Conservation (phyloP, 2,329 filamentous ascomycete species). For the Aureobasidium vineae region DNA sequence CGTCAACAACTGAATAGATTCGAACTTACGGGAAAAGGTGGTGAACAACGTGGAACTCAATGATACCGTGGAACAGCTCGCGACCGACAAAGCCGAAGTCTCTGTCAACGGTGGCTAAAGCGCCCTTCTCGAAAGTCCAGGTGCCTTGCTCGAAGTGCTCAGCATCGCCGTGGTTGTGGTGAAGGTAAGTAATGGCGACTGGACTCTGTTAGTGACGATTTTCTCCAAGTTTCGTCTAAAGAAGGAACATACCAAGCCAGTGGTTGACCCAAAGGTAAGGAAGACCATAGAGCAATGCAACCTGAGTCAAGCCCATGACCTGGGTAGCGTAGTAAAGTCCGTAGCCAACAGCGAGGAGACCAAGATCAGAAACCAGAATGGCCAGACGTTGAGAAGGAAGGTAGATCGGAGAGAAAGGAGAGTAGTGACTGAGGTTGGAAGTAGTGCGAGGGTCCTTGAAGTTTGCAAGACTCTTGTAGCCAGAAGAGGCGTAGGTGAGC, state of each 20-base stretch:
- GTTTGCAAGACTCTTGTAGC: slow-evolving; percentile 26
- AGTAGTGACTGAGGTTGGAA: slow-evolving; percentile 61
- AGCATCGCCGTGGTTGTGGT: slow-evolving; percentile 62
- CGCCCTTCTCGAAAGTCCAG: slow-evolving; percentile 64
- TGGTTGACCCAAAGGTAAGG: slow-evolving; percentile 70
- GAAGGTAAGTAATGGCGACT: slow-evolving; percentile 72
- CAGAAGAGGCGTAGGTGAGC: slow-evolving; percentile 32
- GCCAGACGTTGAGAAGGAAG: slow-evolving; percentile 52
- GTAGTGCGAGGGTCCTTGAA: slow-evolving; percentile 54
- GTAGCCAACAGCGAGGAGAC: slow-evolving; percentile 53
- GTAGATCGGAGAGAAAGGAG: slow-evolving; percentile 36
- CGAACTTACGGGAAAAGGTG: slow-evolving; percentile 56
- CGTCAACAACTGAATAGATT: background rate
- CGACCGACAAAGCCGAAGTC: slow-evolving; percentile 63
- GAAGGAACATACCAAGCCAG: slow-evolving; percentile 59
- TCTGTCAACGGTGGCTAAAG: slow-evolving; percentile 62
- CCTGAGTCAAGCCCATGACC: slow-evolving; percentile 56
- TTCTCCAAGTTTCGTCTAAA: background rate
- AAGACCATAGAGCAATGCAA: slow-evolving; percentile 59
- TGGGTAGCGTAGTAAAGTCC: slow-evolving; percentile 55
- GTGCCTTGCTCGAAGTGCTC: slow-evolving; percentile 58
- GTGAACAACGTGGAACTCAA: slow-evolving; percentile 61
- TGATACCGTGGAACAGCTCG: slow-evolving; percentile 66
- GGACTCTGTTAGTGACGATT: slow-evolving; percentile 33
- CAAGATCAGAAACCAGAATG: slow-evolving; percentile 61